A percentile compares a stretch with the other conserved stretches of the same genome.
These are phyloP conservation scores for Caloboletus firmus DNA, from an alignment of 1,284 basidiomycete species.

Conservation along the genomic window DNA sequence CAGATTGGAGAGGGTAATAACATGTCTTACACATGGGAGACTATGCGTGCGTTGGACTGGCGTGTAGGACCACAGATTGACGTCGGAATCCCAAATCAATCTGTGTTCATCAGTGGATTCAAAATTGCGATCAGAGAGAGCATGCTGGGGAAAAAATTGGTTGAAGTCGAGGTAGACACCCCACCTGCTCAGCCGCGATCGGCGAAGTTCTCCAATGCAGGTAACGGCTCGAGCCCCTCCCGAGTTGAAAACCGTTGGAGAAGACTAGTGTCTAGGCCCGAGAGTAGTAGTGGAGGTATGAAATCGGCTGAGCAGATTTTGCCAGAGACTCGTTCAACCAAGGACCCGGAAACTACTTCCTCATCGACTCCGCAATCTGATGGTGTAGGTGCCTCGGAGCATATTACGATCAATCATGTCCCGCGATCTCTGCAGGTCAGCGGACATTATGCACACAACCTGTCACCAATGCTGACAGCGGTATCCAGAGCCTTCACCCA, in stretches of 20 bases:
- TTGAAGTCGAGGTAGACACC: constrained; percentile 4
- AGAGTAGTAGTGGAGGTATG: neutral
- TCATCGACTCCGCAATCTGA: too few species aligned
- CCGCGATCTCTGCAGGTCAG: constrained; percentile 5
- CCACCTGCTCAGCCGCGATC: neutral
- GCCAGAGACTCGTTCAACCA: neutral
- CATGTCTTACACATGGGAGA: constrained; percentile 10
- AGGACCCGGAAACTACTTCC: neutral
- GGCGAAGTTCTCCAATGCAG: neutral
- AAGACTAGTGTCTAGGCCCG: constrained; percentile 1
- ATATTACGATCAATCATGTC: constrained; percentile 1
- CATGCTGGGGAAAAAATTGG: neutral
- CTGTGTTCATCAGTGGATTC: constrained; percentile 17
- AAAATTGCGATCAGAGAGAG: constrained; percentile 14
- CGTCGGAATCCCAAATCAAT: constrained; percentile 9
- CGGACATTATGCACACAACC: too few species aligned
- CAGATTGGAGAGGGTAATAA: neutral
- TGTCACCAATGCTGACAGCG: neutral
- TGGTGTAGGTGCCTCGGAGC: neutral
- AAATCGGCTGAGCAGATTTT: neutral
- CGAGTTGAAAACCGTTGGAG: neutral
- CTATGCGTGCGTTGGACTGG: constrained; percentile 8
- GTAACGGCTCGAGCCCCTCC: neutral
- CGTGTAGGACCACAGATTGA: constrained; percentile 10
- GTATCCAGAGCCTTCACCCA: constrained; percentile 10